A percentile compares a stretch with the other conserved stretches of the same genome.
Evolutionary conservation across 2,329 filamentous ascomycete species (phyloP).

Genomic region (Colletotrichum eremochloae): DNA sequence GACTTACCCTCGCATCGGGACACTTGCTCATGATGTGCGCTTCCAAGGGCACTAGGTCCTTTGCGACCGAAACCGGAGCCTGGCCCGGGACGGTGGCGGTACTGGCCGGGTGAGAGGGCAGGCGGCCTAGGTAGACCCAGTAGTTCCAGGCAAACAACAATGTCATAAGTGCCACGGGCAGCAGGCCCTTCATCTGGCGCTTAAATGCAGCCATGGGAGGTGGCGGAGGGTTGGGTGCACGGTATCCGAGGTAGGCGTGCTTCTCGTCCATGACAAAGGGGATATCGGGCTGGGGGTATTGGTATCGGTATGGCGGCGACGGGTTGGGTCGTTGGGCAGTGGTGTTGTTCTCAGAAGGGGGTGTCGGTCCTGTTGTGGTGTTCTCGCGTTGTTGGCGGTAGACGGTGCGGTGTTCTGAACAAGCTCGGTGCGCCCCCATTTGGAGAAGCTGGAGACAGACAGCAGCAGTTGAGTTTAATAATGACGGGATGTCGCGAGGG

Average conservation of each 20-base stretch:
- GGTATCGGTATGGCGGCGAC: conserved; percentile 1
- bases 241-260: conserved; percentile 17
- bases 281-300: conserved; percentile 15
- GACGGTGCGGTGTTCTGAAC: conserved; percentile 25
- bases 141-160: conserved; percentile 31
- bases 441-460: conserved; percentile 17
- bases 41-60: conserved; percentile 79
- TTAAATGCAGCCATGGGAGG: conserved; percentile 23
- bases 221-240: neutral
- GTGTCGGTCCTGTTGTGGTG: neutral
- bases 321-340: neutral
- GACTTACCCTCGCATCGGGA: conserved; percentile 79
- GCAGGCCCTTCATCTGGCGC: conserved; percentile 24
- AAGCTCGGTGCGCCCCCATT: conserved; percentile 24
- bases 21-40: conserved; percentile 99
- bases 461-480: conserved; percentile 28
- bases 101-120: neutral
- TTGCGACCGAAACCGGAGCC: conserved; percentile 16
- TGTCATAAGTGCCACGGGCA: conserved; percentile 20
- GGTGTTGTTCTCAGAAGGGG: neutral
- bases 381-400: conserved; percentile 8
- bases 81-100: conserved; percentile 18
- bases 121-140: conserved; percentile 25
- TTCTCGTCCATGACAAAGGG: conserved; percentile 42
- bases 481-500: conserved; percentile 32